These are phyloP conservation scores for Backusella luteola DNA, from an alignment of 192 early-diverging fungal species.

Conservation along the genomic window DNA sequence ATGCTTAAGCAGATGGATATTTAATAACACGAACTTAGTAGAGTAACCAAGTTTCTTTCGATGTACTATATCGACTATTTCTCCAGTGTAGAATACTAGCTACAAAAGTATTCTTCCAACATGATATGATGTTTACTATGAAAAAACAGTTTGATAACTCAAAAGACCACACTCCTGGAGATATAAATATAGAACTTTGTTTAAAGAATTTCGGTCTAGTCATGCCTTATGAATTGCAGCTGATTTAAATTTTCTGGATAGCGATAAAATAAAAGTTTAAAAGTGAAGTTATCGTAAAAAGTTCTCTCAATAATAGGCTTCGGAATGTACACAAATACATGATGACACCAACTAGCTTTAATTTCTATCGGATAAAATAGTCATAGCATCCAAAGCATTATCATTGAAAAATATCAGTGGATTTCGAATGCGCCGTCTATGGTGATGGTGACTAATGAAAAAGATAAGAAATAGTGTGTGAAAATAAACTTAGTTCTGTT, in stretches of 20 bases:
- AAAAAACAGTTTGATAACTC: background rate
- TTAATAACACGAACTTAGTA: background rate
- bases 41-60: background rate
- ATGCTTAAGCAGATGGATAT: background rate
- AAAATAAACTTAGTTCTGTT: too few species aligned
- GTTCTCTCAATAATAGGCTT: background rate
- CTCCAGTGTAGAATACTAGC: too few species aligned
- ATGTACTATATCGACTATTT: background rate
- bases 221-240: background rate
- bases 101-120: background rate
- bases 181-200: background rate
- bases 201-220: background rate
- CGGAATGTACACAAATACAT: background rate
- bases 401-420: too few species aligned
- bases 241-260: background rate
- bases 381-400: background rate
- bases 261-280: background rate
- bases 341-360: background rate
- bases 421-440: too few species aligned
- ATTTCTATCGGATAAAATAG: background rate
- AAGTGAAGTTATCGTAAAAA: background rate
- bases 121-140: background rate
- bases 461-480: too few species aligned
- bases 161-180: background rate
- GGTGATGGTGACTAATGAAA: too few species aligned